phyloP scores from a whole-genome alignment of 129 eudicot species.

The Arctium minus region DNA sequence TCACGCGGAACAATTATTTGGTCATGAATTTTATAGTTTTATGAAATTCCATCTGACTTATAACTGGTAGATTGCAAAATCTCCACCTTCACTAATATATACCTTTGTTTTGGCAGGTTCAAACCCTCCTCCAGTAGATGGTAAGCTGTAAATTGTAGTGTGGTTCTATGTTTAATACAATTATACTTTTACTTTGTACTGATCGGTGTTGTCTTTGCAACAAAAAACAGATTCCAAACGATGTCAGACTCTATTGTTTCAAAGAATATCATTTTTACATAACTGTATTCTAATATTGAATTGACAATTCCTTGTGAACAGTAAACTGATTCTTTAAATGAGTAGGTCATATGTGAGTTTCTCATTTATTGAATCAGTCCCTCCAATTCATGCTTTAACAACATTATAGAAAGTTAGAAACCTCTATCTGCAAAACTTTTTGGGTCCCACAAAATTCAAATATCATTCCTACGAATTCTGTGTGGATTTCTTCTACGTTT shows the following conservation, averaged over 20 bases:
- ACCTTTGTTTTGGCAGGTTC: conserved; percentile 55
- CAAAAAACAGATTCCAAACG: conserved; percentile 68
- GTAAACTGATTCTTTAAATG: neutral
- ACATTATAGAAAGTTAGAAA: neutral
- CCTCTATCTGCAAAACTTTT: neutral
- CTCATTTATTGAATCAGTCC: neutral
- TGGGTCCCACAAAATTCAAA: neutral
- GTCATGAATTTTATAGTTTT: neutral
- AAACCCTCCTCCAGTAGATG: conserved; percentile 87
- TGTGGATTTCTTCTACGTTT: neutral
- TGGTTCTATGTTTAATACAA: neutral
- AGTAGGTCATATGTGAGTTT: neutral
- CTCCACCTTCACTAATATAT: neutral
- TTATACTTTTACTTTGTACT: neutral
- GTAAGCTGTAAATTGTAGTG: conserved; percentile 29
- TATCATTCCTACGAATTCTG: neutral
- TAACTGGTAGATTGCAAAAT: neutral
- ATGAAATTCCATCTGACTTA: neutral
- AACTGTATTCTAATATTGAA: neutral
- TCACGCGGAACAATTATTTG: neutral
- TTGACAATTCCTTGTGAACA: neutral
- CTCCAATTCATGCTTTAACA: neutral
- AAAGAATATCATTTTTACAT: conserved; percentile 68
- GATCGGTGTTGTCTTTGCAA: conserved; percentile 37
- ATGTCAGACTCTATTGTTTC: conserved; percentile 79